phyloP scores from a whole-genome alignment of 208 protist species.

The Trypanosoma rangeli region DNA sequence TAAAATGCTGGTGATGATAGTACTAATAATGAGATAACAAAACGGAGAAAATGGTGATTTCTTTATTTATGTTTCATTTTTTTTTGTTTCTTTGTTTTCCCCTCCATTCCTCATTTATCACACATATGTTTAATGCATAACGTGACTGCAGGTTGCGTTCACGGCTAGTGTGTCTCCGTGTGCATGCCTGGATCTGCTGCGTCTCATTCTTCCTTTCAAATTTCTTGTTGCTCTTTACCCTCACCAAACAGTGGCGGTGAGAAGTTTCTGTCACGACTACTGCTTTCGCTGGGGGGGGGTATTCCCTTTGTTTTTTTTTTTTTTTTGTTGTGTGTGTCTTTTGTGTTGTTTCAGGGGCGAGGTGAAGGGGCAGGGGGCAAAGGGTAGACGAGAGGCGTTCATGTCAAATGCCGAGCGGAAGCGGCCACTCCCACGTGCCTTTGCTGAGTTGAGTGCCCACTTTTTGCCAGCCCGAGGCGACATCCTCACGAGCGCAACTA shows the following conservation, averaged over 20 bases:
- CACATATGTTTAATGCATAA: no score
- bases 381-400: neutral
- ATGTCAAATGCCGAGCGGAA: neutral
- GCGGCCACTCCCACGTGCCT: neutral
- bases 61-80: neutral
- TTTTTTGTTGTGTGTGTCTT: no score
- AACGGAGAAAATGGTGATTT: neutral
- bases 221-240: neutral
- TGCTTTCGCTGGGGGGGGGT: no score
- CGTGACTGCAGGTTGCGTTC: no score
- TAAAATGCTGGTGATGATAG: neutral
- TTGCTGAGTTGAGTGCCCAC: conserved; percentile 12
- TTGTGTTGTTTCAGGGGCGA: neutral
- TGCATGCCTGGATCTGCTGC: neutral
- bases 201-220: neutral
- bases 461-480: conserved; percentile 5
- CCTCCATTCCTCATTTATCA: neutral
- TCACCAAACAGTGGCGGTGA: neutral
- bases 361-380: neutral
- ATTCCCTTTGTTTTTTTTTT: no score
- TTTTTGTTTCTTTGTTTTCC: conserved; percentile 10
- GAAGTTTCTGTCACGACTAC: neutral
- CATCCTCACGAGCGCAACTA: conserved; percentile 21
- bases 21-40: conserved; percentile 5
- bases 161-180: neutral